phyloP scores from a whole-genome alignment of 306 rosid genomes.

The Gastrolobium bilobum region DNA sequence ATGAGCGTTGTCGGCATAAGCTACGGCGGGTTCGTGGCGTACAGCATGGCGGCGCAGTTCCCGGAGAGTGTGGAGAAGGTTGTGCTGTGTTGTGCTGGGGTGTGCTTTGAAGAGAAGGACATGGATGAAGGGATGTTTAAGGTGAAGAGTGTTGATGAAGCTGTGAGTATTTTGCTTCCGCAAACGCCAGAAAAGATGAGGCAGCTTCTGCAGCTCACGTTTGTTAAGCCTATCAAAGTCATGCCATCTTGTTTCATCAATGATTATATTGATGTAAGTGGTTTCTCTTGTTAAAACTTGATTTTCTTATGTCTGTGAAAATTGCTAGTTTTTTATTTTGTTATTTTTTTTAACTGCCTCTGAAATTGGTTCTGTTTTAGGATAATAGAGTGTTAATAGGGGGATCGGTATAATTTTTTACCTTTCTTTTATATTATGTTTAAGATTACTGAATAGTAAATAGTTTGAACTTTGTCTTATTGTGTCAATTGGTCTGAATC shows the following conservation, averaged over 20 bases:
- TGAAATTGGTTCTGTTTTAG: not conserved
- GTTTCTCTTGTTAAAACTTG: not conserved
- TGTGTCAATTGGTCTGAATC: not conserved
- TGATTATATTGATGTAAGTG: constrained; percentile 74
- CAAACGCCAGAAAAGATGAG: constrained; percentile 66
- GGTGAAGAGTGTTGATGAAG: constrained; percentile 76
- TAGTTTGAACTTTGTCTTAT: not conserved
- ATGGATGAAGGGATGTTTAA: constrained; percentile 81
- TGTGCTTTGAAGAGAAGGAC: constrained; percentile 79
- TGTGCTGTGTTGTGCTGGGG: constrained; percentile 86
- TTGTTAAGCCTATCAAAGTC: constrained; percentile 60
- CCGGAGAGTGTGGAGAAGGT: constrained; percentile 70
- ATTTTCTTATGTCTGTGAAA: not conserved
- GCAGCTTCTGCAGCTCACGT: constrained; percentile 67
- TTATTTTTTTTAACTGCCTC: not conserved
- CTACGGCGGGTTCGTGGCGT: constrained; percentile 92
- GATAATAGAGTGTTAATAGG: not conserved
- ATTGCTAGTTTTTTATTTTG: not conserved
- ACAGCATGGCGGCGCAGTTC: constrained; percentile 83
- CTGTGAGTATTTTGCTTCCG: constrained; percentile 69
- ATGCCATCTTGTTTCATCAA: constrained; percentile 74
- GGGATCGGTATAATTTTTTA: not conserved
- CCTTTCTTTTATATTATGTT: not conserved
- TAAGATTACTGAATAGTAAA: not conserved
- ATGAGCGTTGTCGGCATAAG: constrained; percentile 72